Evolutionary conservation across 352 stramenopile genomes (phyloP), one percentile per base, ranked within the genome.

Genomic region (Peronospora farinosa): DNA sequence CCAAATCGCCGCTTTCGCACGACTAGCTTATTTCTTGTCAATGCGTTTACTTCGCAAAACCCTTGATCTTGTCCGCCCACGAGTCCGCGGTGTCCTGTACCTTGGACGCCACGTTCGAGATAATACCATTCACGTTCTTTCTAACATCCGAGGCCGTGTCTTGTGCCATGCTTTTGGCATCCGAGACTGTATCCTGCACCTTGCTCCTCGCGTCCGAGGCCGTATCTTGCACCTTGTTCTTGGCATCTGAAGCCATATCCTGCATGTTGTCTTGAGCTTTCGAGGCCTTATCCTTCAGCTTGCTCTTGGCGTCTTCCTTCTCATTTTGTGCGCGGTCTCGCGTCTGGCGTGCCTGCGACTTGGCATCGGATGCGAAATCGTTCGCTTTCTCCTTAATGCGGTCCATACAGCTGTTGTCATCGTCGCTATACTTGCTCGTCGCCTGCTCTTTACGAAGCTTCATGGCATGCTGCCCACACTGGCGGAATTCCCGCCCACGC

Each of bases 381-480:
- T 77, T 52, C 36, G 57, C 36, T 50, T 66, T 67, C 8, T 79
- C 47, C 25, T 72, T 68, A 21, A 63, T 50, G 42, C 64, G 62
- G 38, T 86, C 77, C 69, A 86, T 83, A 74, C 77, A 86, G 36
- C 54, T 63, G 46, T 67, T 38, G 16, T 70, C 58, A 4, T 64
- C 50, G 12, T 65, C 42, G 16, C 44, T 35, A n/a, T 31, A 11
- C 23, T 61, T 59, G 30, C 40, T 53, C 36, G 67, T 60, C 8
- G 52, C 38, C 27, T 76, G 33, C 8, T 70, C 45, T 15, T 66
- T 54, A 13, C 59, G 60, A 13, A 64, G 67, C 7, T 58, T 52
- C 57, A 82, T 74, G n/a, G 60, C 72, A 31, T 86, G 69, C 71
- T 86, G 63, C 40, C 88, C 76, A 50, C 80, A 91, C 27, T 81